These are phyloP conservation scores for Elongisporangium prolatum DNA, from an alignment of 352 stramenopile genomes.

Conservation along the genomic window DNA sequence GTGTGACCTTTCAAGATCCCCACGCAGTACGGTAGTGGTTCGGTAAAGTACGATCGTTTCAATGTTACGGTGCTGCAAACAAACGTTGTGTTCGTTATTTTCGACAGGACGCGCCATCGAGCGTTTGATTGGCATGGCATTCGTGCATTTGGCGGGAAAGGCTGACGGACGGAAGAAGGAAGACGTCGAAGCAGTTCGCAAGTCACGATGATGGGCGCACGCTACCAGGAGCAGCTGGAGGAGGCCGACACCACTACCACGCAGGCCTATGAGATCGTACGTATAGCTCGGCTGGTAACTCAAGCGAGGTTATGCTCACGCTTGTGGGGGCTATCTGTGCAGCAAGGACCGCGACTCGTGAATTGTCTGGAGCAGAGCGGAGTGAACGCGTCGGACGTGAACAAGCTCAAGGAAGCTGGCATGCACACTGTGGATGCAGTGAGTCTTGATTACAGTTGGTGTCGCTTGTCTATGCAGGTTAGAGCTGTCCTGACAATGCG, in stretches of 20 bases:
- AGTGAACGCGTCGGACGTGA: conserved; percentile 96
- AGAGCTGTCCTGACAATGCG: not conserved
- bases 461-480: not conserved
- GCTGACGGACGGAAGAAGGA: not conserved
- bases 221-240: conserved; percentile 45
- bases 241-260: conserved; percentile 22
- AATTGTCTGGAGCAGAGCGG: conserved; percentile 94
- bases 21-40: conserved; percentile 30
- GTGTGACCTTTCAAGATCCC: not conserved
- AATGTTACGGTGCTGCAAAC: no score
- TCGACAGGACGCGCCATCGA: not conserved
- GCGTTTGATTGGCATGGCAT: not conserved
- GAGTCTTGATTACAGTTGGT: conserved; percentile 2
- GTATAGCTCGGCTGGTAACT: not conserved
- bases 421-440: conserved; percentile 98
- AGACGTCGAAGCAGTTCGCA: not conserved
- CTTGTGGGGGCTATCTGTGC: not conserved
- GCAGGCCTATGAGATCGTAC: conserved; percentile 44
- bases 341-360: conserved; percentile 82
- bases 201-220: conserved; percentile 18
- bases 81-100: not conserved
- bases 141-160: conserved; percentile 4
- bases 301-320: not conserved
- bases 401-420: conserved; percentile 96
- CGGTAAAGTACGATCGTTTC: not conserved